Evolutionary conservation across 1,139 yeast species (phyloP), one percentile per base, ranked within the genome.

Genomic region (Zygosaccharomyces sapae): DNA sequence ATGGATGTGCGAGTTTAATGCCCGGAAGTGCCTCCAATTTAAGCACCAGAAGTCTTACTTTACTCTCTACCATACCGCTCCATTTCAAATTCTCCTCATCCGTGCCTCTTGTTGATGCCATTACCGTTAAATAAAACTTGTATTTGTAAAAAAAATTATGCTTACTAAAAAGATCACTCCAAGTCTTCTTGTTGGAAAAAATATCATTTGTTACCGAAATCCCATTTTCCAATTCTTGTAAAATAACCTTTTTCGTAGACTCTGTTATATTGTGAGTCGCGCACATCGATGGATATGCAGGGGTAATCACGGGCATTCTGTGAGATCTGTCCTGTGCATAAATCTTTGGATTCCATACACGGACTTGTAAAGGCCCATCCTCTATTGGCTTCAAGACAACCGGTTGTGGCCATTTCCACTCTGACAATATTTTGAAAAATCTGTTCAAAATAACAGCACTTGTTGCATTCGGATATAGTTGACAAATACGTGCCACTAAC

Each of bases 351-450:
- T 92, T 92, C 99, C 99, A 92, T 4, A 92, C 95, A 52, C 96
- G 76, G 0, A 89, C 97, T 58, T 90, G 97, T 41, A 94, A 70
- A 0, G 98, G 97, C 0, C 98, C 98, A 68, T 90, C 97, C 63
- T 94, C 99, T 51, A 92, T 92, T 7, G 80, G 92, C 61, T 89
- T 90, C 46, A 92, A 72, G 41, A 92, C 71, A 1, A 92, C 97
- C 0, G 99, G 99, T 65, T 92, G 97, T 1, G 99, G 99, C 99
- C 99, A 92, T 57, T 79, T 83, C 99, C 99, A 92, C 64, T 87
- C 79, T 1, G 89, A 70, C 56, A 87, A 78, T 51, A 94, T 89
- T 54, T 82, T 78, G 69, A 92, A 94, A 64, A 92, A 92, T 63
- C 89, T 87, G 50, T 86, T 83, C 10, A 92, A 83, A 47, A 92